Evolutionary conservation across 2,329 filamentous ascomycete species (phyloP).

Genomic region (Pyricularia sp.): DNA sequence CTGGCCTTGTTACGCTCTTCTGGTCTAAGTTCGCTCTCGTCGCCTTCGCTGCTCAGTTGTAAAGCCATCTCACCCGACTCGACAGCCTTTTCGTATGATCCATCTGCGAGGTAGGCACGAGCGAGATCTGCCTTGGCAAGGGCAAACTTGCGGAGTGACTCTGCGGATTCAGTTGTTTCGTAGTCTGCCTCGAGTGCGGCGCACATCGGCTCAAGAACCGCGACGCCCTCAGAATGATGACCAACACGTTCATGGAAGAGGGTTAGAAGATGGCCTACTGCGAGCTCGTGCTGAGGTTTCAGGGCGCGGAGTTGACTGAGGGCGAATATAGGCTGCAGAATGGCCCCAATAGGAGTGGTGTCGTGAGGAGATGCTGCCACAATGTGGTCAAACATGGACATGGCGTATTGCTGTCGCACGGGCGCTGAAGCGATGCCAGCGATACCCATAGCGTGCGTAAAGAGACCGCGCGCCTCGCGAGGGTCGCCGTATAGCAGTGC

Average conservation of each 20-base stretch:
- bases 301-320: slow-evolving; percentile 72
- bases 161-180: slow-evolving; percentile 69
- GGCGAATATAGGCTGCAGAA: slow-evolving; percentile 83
- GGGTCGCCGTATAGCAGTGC: slow-evolving; percentile 66
- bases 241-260: slow-evolving; percentile 75
- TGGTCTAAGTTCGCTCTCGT: slow-evolving; percentile 53
- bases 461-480: slow-evolving; percentile 73
- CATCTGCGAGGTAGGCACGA: slow-evolving; percentile 66
- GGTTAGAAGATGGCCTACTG: slow-evolving; percentile 68
- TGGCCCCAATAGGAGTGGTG: slow-evolving; percentile 42
- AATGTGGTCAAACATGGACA: slow-evolving; percentile 76
- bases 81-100: slow-evolving; percentile 56
- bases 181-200: slow-evolving; percentile 68
- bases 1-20: slow-evolving; percentile 61
- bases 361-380: slow-evolving; percentile 49
- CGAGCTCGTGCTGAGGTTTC: slow-evolving; percentile 53
- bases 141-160: slow-evolving; percentile 67
- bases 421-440: slow-evolving; percentile 66
- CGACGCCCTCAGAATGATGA: slow-evolving; percentile 55
- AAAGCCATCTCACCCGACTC: slow-evolving; percentile 77
- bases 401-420: slow-evolving; percentile 68
- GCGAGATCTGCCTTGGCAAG: slow-evolving; percentile 81
- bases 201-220: slow-evolving; percentile 58
- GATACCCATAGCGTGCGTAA: slow-evolving; percentile 92
- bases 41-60: slow-evolving; percentile 65